phyloP scores from a whole-genome alignment of 2,329 filamentous ascomycete species.

The Calonectria hongkongensis region DNA sequence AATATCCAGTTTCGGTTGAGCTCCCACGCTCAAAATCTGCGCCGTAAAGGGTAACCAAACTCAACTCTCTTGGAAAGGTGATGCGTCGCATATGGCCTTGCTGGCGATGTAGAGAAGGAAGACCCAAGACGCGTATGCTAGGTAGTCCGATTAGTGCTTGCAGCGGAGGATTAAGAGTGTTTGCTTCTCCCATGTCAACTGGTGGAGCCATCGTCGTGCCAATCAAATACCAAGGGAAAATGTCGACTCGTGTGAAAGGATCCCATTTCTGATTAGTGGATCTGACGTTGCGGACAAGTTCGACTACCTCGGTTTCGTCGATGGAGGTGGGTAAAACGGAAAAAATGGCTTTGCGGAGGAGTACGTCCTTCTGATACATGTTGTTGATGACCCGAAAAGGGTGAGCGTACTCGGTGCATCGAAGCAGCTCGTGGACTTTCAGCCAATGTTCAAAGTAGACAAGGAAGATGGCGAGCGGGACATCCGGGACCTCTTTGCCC shows the following conservation, averaged over 20 bases:
- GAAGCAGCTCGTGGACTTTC: neutral
- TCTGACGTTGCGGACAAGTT: neutral
- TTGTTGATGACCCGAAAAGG: neutral
- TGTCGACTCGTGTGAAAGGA: neutral
- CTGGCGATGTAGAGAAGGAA: neutral
- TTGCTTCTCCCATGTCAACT: neutral
- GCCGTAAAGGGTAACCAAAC: neutral
- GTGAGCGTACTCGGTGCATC: neutral
- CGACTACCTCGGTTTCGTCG: neutral
- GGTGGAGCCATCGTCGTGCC: neutral
- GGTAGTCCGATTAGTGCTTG: neutral
- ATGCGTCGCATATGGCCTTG: neutral
- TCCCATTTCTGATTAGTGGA: neutral
- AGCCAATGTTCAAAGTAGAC: conserved; percentile 9
- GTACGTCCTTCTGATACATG: neutral
- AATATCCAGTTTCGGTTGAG: no score
- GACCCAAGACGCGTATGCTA: neutral
- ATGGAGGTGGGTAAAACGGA: neutral
- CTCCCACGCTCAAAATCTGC: neutral
- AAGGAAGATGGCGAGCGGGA: neutral
- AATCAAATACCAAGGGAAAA: neutral
- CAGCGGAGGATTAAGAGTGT: neutral
- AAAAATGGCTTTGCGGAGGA: neutral
- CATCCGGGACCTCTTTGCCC: neutral
- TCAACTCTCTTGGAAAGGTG: neutral